Evolutionary conservation across 169 alveolate species (phyloP).

Genomic region (Eimeria acervulina): DNA sequence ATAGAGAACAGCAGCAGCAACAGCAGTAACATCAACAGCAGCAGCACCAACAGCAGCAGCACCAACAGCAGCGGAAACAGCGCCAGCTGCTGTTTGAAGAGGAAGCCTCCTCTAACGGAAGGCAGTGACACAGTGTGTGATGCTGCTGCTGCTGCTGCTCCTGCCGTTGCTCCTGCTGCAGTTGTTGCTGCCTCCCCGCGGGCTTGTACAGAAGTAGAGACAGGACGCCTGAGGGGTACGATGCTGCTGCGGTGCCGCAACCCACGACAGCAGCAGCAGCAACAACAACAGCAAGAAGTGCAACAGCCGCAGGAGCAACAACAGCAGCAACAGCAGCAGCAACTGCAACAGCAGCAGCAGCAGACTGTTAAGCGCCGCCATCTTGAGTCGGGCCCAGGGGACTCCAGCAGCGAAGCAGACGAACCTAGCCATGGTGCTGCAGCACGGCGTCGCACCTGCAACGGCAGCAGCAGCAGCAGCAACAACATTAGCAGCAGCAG

Average conservation of each 20-base stretch:
- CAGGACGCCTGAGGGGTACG: background rate
- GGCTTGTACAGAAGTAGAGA: background rate
- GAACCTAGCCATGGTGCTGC: background rate
- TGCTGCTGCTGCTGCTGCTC: background rate
- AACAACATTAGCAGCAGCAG: background rate
- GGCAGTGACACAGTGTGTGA: background rate
- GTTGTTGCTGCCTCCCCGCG: background rate
- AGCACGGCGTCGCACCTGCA: constrained; percentile 12
- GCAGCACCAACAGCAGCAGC: background rate
- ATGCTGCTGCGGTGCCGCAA: constrained; percentile 1
- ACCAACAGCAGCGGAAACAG: background rate
- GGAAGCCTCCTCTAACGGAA: background rate
- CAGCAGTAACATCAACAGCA: background rate
- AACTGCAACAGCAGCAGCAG: constrained; percentile 12
- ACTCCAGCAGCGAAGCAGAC: background rate
- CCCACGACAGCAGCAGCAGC: background rate
- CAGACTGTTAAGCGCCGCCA: constrained; percentile 7
- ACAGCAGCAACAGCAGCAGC: background rate
- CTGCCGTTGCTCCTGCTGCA: background rate
- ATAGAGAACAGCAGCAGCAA: background rate
- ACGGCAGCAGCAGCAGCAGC: constrained; percentile 7
- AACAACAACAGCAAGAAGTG: background rate
- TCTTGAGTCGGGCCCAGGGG: background rate
- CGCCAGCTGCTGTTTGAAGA: background rate
- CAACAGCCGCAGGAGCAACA: constrained; percentile 18